A percentile compares a stretch with the other conserved stretches of the same genome.
Evolutionary conservation across 768 basidiomycete genomes (phyloP).

Genomic region (Kondoa subrosea): DNA sequence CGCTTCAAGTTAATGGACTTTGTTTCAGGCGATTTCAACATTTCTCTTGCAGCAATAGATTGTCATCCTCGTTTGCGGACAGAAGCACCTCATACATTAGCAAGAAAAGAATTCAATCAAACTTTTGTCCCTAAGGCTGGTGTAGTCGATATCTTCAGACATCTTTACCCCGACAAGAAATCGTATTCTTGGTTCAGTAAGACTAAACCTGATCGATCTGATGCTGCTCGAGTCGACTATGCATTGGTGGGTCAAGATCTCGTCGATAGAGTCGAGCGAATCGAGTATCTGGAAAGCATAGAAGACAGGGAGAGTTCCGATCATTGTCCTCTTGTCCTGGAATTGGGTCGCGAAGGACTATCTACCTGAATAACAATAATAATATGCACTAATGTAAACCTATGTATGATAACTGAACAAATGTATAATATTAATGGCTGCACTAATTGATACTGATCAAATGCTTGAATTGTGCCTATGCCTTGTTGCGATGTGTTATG

Average conservation of each 20-base stretch:
- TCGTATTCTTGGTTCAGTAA: conserved; percentile 24
- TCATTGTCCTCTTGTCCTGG: conserved; percentile 16
- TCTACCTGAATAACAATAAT: too few relatives aligned
- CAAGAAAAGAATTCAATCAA: conserved; percentile 23
- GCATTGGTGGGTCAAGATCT: conserved; percentile 14
- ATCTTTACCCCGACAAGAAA: conserved; percentile 16
- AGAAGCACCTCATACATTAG: conserved; percentile 20
- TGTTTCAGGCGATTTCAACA: conserved; percentile 24
- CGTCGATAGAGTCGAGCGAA: not conserved
- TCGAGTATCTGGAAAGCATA: conserved; percentile 15
- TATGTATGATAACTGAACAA: too few relatives aligned
- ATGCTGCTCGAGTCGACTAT: conserved; percentile 24
- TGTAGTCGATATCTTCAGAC: conserved; percentile 20
- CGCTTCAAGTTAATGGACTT: not conserved
- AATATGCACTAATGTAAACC: too few relatives aligned
- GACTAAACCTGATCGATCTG: conserved; percentile 18
- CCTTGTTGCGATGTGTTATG: too few relatives aligned
- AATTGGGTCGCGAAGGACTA: too few relatives aligned
- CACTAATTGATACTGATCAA: too few relatives aligned
- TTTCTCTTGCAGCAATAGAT: conserved; percentile 16
- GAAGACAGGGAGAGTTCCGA: conserved; percentile 17
- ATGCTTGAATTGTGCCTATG: too few relatives aligned
- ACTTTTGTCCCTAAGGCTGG: conserved; percentile 17
- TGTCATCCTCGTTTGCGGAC: conserved; percentile 23
- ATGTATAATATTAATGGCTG: too few relatives aligned